phyloP scores from a whole-genome alignment of 2,329 filamentous ascomycete species.

The Colletotrichum godetiae region DNA sequence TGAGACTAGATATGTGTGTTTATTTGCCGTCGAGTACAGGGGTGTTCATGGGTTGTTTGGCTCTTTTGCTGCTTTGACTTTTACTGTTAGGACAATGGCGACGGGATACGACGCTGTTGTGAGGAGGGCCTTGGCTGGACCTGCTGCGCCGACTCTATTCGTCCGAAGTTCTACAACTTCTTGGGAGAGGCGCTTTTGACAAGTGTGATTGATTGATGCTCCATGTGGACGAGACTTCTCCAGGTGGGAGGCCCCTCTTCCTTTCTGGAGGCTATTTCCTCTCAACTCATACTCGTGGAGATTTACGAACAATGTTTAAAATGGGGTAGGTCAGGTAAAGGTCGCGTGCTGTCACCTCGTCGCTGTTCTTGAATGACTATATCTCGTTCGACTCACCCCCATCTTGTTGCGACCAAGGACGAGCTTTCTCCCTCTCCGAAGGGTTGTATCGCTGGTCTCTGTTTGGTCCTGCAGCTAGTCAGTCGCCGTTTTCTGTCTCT shows the following conservation, averaged over 20 bases:
- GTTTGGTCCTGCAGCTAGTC: not conserved
- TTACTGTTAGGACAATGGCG: not conserved
- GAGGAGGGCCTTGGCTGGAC: not conserved
- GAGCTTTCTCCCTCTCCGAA: not conserved
- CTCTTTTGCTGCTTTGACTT: not conserved
- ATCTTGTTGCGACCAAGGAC: not conserved
- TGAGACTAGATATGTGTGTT: not conserved
- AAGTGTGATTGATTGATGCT: not conserved
- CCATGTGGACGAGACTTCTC: not conserved
- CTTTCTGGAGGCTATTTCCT: not conserved
- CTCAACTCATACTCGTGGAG: not conserved
- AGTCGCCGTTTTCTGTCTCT: not conserved
- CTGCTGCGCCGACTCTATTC: conserved; percentile 3
- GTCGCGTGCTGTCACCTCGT: conserved; percentile 4
- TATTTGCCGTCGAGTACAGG: not conserved
- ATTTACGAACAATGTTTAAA: not conserved
- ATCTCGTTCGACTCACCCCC: not conserved
- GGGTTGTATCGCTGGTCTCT: not conserved
- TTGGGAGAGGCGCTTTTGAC: not conserved
- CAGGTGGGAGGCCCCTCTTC: no score
- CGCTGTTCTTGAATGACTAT: not conserved
- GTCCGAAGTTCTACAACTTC: not conserved
- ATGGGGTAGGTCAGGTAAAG: not conserved
- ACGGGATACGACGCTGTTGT: not conserved
- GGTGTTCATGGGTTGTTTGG: not conserved